Evolutionary conservation across 2,329 filamentous ascomycete genomes (phyloP).

Genomic region (Polychaeton citri): DNA sequence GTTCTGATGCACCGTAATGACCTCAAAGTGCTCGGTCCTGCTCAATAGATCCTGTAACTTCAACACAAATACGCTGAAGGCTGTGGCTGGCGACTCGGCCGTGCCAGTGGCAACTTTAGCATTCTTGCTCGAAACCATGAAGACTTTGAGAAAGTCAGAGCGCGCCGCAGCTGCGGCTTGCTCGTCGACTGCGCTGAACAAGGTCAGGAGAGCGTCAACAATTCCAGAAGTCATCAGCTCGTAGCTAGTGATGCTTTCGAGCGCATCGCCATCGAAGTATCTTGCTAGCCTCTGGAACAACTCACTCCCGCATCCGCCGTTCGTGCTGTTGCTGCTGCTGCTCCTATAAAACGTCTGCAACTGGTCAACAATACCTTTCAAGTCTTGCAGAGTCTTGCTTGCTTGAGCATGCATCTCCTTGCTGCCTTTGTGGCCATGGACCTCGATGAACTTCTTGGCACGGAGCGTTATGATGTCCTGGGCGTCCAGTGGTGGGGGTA

Average conservation of each 20-base stretch:
- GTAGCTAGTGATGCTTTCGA: slow-evolving; percentile 90
- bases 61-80: slow-evolving; percentile 80
- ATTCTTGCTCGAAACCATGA: slow-evolving; percentile 63
- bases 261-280: slow-evolving; percentile 77
- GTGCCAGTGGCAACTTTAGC: slow-evolving; percentile 50
- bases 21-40: slow-evolving; percentile 94
- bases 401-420: slow-evolving; percentile 69
- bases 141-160: slow-evolving; percentile 76
- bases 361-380: slow-evolving; percentile 58
- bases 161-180: slow-evolving; percentile 47
- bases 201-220: slow-evolving; percentile 66
- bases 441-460: slow-evolving; percentile 71
- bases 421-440: slow-evolving; percentile 65
- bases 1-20: slow-evolving; percentile 88
- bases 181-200: slow-evolving; percentile 63
- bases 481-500: slow-evolving; percentile 31
- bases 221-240: slow-evolving; percentile 85
- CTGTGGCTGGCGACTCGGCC: slow-evolving; percentile 59
- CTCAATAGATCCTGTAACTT: slow-evolving; percentile 94
- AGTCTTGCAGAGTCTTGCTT: slow-evolving; percentile 55
- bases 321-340: slow-evolving; percentile 22
- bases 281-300: slow-evolving; percentile 65
- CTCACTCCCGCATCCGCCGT: slow-evolving; percentile 39
- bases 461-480: slow-evolving; percentile 61
- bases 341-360: slow-evolving; percentile 58